These are phyloP conservation scores for Xylaria nigripes DNA, from an alignment of 495 filamentous ascomycete species.

Conservation along the genomic window DNA sequence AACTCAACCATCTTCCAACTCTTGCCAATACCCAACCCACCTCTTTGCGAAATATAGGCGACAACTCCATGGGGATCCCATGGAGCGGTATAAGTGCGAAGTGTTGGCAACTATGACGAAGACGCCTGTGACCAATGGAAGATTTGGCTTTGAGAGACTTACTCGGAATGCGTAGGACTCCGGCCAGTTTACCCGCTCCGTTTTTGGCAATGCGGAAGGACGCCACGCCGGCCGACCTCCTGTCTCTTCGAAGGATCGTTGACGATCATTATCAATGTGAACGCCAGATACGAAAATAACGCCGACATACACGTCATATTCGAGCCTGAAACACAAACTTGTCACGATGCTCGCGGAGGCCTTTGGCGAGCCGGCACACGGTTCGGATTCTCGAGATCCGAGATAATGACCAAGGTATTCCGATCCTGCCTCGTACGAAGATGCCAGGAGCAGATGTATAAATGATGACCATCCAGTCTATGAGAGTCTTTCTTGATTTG, in stretches of 20 bases:
- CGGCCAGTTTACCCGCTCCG: conserved; percentile 8
- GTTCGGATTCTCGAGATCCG: conserved; percentile 1
- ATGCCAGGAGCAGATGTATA: not conserved
- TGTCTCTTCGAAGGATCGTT: not conserved
- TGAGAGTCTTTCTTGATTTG: not conserved
- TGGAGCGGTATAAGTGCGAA: not conserved
- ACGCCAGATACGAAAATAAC: no score
- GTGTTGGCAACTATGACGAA: not conserved
- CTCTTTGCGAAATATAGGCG: not conserved
- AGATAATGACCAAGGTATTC: conserved; percentile 2
- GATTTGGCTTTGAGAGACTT: not conserved
- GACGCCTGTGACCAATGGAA: not conserved
- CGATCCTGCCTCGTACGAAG: not conserved
- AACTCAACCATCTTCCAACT: not conserved
- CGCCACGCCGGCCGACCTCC: not conserved
- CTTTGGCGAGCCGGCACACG: not conserved
- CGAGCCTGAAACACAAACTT: not conserved
- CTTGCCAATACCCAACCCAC: no score
- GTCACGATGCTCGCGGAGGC: not conserved
- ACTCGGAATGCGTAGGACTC: not conserved
- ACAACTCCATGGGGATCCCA: not conserved
- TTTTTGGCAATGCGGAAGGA: conserved; percentile 12
- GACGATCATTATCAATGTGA: not conserved
- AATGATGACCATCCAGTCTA: not conserved
- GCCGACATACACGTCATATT: not conserved